Conservation (phyloP, 2,329 filamentous ascomycete species). For the Boeremia exigua region DNA sequence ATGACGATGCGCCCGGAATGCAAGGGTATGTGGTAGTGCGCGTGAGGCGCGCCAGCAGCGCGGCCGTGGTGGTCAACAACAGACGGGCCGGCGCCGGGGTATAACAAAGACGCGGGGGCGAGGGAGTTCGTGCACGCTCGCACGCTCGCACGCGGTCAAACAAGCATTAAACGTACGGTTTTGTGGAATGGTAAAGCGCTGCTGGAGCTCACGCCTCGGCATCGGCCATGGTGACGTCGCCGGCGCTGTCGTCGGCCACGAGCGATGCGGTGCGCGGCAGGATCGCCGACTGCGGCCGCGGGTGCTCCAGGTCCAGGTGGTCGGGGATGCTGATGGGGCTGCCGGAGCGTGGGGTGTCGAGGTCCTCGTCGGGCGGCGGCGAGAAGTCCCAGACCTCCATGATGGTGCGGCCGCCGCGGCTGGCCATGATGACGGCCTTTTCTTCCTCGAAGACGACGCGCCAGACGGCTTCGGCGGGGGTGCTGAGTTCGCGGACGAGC, state of each 20-base stretch:
- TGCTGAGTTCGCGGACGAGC: slow-evolving; percentile 87
- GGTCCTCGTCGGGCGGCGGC: slow-evolving; percentile 67
- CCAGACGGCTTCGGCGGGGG: slow-evolving; percentile 95
- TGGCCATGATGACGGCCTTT: slow-evolving; percentile 95
- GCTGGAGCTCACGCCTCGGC: slow-evolving; percentile 22
- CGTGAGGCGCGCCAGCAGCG: too few species aligned
- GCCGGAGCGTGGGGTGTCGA: slow-evolving; percentile 45
- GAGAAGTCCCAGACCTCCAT: slow-evolving; percentile 99
- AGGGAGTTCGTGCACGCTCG: neutral
- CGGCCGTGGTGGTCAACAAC: too few species aligned
- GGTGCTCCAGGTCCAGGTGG: slow-evolving; percentile 40
- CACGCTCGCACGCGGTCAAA: neutral
- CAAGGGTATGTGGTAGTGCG: too few species aligned
- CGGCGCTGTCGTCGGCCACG: slow-evolving; percentile 25
- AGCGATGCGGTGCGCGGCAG: slow-evolving; percentile 33
- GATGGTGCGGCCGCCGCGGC: slow-evolving; percentile 81
- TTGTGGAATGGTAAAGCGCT: slow-evolving; percentile 2
- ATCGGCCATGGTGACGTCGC: slow-evolving; percentile 44
- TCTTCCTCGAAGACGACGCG: slow-evolving; percentile 97
- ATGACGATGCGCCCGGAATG: too few species aligned
- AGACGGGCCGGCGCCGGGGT: too few species aligned
- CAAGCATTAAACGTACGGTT: slow-evolving; percentile 7
- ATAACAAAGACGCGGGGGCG: too few species aligned
- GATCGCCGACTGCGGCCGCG: slow-evolving; percentile 41
- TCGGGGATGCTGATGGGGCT: slow-evolving; percentile 54